Percentiles rank a stretch among this genome's conserved stretches.
phyloP scores from a whole-genome alignment of 2,329 filamentous ascomycete genomes.

The Emydomyces testavorans region DNA sequence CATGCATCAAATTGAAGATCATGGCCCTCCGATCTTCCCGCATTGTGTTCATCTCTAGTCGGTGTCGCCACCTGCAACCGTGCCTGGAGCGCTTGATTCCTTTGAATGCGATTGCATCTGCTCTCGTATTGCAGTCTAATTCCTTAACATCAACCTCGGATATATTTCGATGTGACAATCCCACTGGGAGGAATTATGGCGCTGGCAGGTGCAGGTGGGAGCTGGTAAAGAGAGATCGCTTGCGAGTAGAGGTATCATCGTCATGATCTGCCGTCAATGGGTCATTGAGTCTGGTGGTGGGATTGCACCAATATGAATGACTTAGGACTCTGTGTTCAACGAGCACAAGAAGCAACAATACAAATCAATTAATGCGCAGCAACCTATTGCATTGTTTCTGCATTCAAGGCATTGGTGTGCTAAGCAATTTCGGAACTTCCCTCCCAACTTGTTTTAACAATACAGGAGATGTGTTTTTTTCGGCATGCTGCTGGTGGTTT shows the following conservation, averaged over 20 bases:
- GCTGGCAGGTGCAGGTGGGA: no score
- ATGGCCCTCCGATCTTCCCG: not conserved
- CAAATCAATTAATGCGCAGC: not conserved
- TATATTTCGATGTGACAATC: not conserved
- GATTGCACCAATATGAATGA: not conserved
- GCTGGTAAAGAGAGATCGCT: not conserved
- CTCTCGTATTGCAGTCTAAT: not conserved
- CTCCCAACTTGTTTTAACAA: not conserved
- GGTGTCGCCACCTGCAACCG: conserved; percentile 1
- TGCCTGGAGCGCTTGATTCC: not conserved
- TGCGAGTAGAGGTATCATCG: no score
- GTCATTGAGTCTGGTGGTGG: not conserved
- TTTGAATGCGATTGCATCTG: not conserved
- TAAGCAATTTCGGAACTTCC: not conserved
- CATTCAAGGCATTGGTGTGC: not conserved
- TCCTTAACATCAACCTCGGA: not conserved
- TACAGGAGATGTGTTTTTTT: not conserved
- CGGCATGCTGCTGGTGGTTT: conserved; percentile 3
- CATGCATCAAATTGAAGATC: not conserved
- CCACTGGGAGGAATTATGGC: no score
- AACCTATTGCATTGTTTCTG: not conserved
- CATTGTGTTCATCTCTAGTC: not conserved
- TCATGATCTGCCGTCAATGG: not conserved
- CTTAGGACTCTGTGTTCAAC: not conserved
- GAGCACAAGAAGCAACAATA: not conserved